Percentiles rank a stretch among this genome's conserved stretches.
These are phyloP conservation scores for Leccinum obscurum DNA, from an alignment of 768 basidiomycete genomes.

Conservation along the genomic window DNA sequence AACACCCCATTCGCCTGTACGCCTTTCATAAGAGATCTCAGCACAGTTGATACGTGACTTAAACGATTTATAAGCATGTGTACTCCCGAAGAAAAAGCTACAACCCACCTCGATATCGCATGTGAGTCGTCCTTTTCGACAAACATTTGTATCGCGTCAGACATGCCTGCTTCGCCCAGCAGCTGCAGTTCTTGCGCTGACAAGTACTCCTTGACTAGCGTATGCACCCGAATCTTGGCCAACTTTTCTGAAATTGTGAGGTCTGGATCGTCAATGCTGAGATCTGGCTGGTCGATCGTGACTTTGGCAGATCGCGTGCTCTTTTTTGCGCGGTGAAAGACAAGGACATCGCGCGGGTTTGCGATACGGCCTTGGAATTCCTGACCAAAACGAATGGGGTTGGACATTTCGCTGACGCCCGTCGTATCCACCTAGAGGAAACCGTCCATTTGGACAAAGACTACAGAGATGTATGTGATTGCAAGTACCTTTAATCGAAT, in stretches of 20 bases:
- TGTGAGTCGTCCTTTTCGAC: constrained; percentile 97
- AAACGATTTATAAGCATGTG: neutral
- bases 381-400: constrained; percentile 95
- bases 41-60: constrained; percentile 64
- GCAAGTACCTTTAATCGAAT: constrained; percentile 72
- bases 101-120: constrained; percentile 80
- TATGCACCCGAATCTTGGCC: constrained; percentile 79
- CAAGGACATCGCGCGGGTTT: constrained; percentile 90
- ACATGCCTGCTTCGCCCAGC: constrained; percentile 87
- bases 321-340: constrained; percentile 85
- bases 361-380: constrained; percentile 90
- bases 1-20: constrained; percentile 65
- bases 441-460: neutral
- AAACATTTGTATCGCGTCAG: constrained; percentile 90
- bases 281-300: constrained; percentile 71
- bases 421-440: constrained; percentile 78
- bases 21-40: constrained; percentile 65
- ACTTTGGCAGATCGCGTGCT: constrained; percentile 49
- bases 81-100: neutral
- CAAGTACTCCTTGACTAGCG: constrained; percentile 89
- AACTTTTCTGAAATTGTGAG: constrained; percentile 70
- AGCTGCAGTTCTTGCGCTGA: constrained; percentile 91
- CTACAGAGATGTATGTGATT: neutral
- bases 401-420: constrained; percentile 86
- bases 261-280: constrained; percentile 77